These are phyloP conservation scores for Albophoma yamanashiensis DNA, from an alignment of 2,329 filamentous ascomycete species.

Conservation along the genomic window DNA sequence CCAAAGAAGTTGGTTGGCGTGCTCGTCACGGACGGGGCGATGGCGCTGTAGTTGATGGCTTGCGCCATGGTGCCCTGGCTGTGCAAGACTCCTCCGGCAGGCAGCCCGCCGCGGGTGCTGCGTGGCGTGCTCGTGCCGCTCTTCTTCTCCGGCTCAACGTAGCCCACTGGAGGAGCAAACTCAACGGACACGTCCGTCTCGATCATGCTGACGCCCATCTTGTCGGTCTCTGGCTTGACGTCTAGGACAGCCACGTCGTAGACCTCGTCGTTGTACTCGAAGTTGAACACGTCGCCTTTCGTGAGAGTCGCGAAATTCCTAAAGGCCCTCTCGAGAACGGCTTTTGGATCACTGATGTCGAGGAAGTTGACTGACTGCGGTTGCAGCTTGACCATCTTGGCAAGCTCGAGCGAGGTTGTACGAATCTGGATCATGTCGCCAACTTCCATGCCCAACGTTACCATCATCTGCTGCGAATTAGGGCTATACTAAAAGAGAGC, in stretches of 20 bases:
- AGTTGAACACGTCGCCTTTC: slow-evolving; percentile 90
- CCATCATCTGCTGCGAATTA: slow-evolving; percentile 64
- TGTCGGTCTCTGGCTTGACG: slow-evolving; percentile 74
- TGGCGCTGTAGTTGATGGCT: slow-evolving; percentile 90
- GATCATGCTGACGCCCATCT: slow-evolving; percentile 84
- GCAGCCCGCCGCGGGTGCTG: slow-evolving; percentile 52
- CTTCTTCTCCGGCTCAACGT: slow-evolving; percentile 69
- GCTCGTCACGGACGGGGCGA: slow-evolving; percentile 67
- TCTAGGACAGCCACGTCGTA: slow-evolving; percentile 92
- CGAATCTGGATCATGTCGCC: slow-evolving; percentile 93
- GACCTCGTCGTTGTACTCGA: slow-evolving; percentile 88
- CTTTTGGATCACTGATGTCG: slow-evolving; percentile 94
- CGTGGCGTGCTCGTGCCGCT: slow-evolving; percentile 84
- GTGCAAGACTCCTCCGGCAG: slow-evolving; percentile 65
- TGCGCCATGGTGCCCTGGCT: slow-evolving; percentile 91
- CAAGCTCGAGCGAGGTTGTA: slow-evolving; percentile 83
- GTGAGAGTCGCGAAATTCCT: slow-evolving; percentile 91
- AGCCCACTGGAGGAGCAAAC: slow-evolving; percentile 88
- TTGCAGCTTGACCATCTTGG: slow-evolving; percentile 91
- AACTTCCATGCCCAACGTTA: slow-evolving; percentile 77
- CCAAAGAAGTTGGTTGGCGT: slow-evolving; percentile 69
- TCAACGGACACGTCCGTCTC: slow-evolving; percentile 96
- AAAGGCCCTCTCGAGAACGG: slow-evolving; percentile 92
- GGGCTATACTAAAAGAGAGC: not conserved
- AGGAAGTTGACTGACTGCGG: slow-evolving; percentile 89